Evolutionary conservation across 306 rosid genomes (phyloP), one percentile per base, ranked within the genome.

Genomic region (Citrullus colocynthis): DNA sequence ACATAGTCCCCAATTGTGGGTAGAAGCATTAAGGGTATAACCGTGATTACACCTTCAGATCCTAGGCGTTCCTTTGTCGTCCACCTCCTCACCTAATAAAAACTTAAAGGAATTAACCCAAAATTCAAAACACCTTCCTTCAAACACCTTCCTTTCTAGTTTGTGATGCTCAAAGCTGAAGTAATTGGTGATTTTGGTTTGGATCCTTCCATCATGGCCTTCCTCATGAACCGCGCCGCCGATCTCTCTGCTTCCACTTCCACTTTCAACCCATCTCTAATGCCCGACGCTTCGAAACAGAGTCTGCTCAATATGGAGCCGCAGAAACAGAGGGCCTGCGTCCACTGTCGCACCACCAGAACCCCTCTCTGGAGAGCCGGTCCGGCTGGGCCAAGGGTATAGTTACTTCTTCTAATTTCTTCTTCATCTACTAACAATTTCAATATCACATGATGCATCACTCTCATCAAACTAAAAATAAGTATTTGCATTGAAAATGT

Each of bases 291-390:
- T 6, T 70, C 57, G 1, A 45, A 13, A 11, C 17, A 44, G n/a
- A 5, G 56, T 70, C 75, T 3, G 14, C 1, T 70, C 0, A 6
- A 24, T 2, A 5, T 3, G 18, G 67, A 21, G 28, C 13, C 72
- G 12, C 52, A 48, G 78, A 81, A 28, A 79, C 59, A 57, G 78
- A 81, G 45, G 64, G 77, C 77, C 73, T 85, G 87, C 9, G 62
- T 58, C 32, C 79, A 76, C 65, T 86, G 87, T 70, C 82, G 45
- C 70, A 76, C 87, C 74, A 83, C 82, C 17, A 76, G 66, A 30
- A 86, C 89, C 1, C 85, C 89, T 20, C 74, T 83, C 12, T 86
- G 89, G 87, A 81, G 87, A 49, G 73, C 78, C 13, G 89, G 89
- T 60, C 89, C 87, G 2, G 83, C 81, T 6, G 87, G 87, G 14